These are phyloP conservation scores for Pleurotus giganteus DNA, from an alignment of 768 basidiomycete genomes.

Conservation along the genomic window DNA sequence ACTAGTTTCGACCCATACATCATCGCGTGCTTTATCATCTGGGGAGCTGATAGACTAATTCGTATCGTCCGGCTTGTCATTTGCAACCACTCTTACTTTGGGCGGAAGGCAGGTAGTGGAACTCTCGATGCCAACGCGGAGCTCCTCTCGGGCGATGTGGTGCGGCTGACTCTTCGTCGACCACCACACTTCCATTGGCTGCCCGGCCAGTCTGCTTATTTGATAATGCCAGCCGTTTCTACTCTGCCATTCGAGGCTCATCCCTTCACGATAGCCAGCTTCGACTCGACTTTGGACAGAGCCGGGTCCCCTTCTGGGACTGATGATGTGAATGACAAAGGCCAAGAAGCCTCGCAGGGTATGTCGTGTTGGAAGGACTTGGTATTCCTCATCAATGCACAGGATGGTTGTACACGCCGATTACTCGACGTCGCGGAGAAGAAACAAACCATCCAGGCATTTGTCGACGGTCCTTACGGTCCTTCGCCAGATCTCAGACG, in stretches of 20 bases:
- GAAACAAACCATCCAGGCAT: neutral
- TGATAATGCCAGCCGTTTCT: constrained; percentile 47
- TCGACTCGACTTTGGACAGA: constrained; percentile 16
- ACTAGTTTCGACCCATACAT: constrained; percentile 28
- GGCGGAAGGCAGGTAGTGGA: constrained; percentile 20
- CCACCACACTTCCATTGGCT: constrained; percentile 42
- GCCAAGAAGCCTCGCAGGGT: neutral
- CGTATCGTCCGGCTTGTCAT: constrained; percentile 34
- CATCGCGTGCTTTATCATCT: constrained; percentile 37
- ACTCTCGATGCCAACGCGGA: constrained; percentile 34
- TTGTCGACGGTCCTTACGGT: constrained; percentile 5
- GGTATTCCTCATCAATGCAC: constrained; percentile 5
- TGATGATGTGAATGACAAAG: neutral
- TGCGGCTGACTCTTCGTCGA: constrained; percentile 38
- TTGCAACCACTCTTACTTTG: constrained; percentile 35
- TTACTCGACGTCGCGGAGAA: constrained; percentile 1
- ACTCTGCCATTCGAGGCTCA: constrained; percentile 43
- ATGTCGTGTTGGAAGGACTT: constrained; percentile 4
- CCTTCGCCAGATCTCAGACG: neutral
- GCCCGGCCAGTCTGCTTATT: constrained; percentile 46
- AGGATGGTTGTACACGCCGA: neutral
- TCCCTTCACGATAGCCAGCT: constrained; percentile 49
- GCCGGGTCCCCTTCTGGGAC: neutral
- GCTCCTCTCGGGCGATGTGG: constrained; percentile 24
- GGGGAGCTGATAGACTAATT: constrained; percentile 40